These are phyloP conservation scores for Trichoderma parareesei DNA, from an alignment of 495 filamentous ascomycete genomes.

Conservation along the genomic window DNA sequence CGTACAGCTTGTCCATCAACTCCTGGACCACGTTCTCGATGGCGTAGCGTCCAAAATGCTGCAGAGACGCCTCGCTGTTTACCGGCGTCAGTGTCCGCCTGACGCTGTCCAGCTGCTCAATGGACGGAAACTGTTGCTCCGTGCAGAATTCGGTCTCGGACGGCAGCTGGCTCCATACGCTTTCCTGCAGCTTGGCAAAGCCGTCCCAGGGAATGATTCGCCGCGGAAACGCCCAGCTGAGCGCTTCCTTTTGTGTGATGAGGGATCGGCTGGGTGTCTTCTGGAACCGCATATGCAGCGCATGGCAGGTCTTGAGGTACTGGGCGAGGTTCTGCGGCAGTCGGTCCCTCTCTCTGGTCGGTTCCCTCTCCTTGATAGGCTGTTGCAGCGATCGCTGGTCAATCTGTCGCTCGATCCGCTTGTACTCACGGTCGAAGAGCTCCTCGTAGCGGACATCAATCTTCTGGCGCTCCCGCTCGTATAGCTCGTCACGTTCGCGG, in stretches of 20 bases:
- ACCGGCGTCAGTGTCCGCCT: constrained; percentile 20
- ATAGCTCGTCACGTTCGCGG: neutral
- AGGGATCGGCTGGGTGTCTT: constrained; percentile 12
- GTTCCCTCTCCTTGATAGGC: neutral
- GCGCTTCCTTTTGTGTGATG: constrained; percentile 26
- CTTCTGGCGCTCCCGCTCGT: neutral
- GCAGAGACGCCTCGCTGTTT: constrained; percentile 24
- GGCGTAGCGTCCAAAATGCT: constrained; percentile 21
- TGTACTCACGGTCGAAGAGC: neutral
- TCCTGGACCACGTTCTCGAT: constrained; percentile 25
- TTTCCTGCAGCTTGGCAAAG: constrained; percentile 20
- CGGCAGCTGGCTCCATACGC: constrained; percentile 25
- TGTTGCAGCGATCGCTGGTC: neutral
- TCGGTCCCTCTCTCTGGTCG: neutral
- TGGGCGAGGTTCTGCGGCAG: neutral
- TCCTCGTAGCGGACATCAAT: neutral
- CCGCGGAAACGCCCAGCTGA: constrained; percentile 26
- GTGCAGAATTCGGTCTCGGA: constrained; percentile 4
- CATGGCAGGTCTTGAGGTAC: neutral
- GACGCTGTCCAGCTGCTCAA: constrained; percentile 24
- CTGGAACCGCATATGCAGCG: neutral
- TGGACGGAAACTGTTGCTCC: constrained; percentile 14
- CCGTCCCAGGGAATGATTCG: constrained; percentile 27
- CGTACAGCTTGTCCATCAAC: constrained; percentile 21
- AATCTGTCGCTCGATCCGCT: neutral